Evolutionary conservation across 1,139 yeast genomes (phyloP).

Genomic region (Kodamaea suecica): DNA sequence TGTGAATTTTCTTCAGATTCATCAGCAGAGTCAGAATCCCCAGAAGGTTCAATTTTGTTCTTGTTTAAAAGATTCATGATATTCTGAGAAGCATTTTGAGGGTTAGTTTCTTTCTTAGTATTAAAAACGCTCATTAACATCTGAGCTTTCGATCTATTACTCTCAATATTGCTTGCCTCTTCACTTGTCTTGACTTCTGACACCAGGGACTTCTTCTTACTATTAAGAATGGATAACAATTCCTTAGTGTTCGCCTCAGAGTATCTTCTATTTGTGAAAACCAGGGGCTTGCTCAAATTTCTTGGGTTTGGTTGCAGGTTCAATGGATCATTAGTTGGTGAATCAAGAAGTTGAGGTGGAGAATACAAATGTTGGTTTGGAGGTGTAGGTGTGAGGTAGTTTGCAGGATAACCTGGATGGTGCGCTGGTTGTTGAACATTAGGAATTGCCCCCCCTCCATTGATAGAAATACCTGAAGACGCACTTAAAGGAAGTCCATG

Average conservation of each 20-base stretch:
- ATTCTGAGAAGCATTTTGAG: conserved; percentile 4
- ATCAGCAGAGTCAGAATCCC: neutral
- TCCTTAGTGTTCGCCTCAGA: conserved; percentile 49
- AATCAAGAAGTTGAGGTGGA: conserved; percentile 3
- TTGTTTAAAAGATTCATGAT: conserved; percentile 7
- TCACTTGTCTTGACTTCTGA: conserved; percentile 11
- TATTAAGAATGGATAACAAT: conserved; percentile 48
- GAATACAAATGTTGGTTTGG: conserved; percentile 7
- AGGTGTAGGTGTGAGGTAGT: conserved; percentile 6
- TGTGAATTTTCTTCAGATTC: neutral
- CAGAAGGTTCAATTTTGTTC: neutral
- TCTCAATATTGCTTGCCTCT: conserved; percentile 21
- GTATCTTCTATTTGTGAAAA: conserved; percentile 29
- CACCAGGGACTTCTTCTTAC: conserved; percentile 16
- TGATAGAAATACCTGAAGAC: too few species aligned
- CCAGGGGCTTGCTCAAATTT: conserved; percentile 39
- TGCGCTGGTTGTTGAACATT: conserved; percentile 6
- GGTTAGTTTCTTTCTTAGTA: conserved; percentile 12
- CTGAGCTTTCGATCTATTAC: conserved; percentile 37
- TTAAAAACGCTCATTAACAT: conserved; percentile 38
- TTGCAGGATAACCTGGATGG: conserved; percentile 6
- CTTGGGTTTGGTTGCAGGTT: conserved; percentile 42
- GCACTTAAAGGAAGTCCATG: conserved; percentile 30
- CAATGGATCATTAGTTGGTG: conserved; percentile 8
- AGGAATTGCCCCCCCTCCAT: too few species aligned